These are phyloP conservation scores for Moelleriella libera DNA, from an alignment of 2,329 filamentous ascomycete genomes.

Conservation along the genomic window DNA sequence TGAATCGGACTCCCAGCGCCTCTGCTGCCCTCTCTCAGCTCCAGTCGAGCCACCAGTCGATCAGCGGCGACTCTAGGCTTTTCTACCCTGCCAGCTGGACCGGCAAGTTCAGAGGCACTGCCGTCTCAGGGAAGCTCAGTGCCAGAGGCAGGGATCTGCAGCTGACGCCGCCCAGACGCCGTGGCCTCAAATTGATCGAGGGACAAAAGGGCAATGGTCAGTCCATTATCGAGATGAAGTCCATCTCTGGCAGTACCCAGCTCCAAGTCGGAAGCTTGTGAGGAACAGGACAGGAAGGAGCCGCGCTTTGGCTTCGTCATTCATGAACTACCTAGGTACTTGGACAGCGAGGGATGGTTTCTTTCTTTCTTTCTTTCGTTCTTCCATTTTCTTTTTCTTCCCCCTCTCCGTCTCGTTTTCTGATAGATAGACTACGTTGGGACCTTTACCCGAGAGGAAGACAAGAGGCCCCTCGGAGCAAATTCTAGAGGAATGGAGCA, in stretches of 20 bases:
- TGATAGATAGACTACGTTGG: too few species aligned
- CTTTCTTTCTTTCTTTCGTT: too few species aligned
- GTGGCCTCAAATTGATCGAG: constrained; percentile 15
- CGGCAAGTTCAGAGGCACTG: constrained; percentile 25
- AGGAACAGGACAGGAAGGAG: too few species aligned
- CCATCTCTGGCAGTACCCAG: constrained; percentile 15
- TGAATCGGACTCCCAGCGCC: neutral
- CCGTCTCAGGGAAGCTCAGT: constrained; percentile 24
- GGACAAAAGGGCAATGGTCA: constrained; percentile 26
- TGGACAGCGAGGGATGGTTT: too few species aligned
- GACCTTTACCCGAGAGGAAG: too few species aligned
- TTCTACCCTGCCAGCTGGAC: constrained; percentile 35
- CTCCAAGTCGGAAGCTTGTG: constrained; percentile 11
- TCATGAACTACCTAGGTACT: too few species aligned
- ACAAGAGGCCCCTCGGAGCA: too few species aligned
- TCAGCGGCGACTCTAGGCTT: constrained; percentile 28
- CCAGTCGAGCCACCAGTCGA: constrained; percentile 25
- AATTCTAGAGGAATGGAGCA: too few species aligned
- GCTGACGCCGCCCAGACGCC: constrained; percentile 18
- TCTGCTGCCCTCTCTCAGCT: constrained; percentile 19
- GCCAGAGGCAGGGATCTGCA: constrained; percentile 28
- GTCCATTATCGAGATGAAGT: constrained; percentile 17
- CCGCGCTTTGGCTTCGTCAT: too few species aligned
- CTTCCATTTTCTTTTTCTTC: too few species aligned
- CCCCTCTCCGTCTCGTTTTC: too few species aligned